Conservation (phyloP, 306 rosid genomes). For the Trifolium subterraneum region DNA sequence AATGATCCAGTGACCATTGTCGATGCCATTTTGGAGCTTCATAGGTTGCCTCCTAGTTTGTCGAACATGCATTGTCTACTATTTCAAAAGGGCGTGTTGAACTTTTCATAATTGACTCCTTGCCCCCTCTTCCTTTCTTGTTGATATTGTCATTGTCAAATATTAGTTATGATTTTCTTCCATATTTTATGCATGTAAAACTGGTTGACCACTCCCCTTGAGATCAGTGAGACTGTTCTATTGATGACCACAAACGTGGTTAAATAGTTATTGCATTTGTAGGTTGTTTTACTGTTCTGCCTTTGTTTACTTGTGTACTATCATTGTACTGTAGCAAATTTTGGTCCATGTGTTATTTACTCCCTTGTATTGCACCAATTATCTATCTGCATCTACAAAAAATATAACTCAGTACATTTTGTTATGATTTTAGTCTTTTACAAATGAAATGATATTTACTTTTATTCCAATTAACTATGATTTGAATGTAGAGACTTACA, state of each 20-base stretch:
- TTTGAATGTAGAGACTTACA: neutral
- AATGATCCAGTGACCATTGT: neutral
- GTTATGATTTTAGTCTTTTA: constrained; percentile 9
- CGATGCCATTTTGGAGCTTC: neutral
- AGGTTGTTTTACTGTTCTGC: constrained; percentile 1
- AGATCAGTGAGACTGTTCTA: neutral
- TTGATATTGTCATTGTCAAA: neutral
- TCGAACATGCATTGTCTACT: neutral
- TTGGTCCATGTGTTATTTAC: constrained; percentile 1
- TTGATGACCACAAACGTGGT: neutral
- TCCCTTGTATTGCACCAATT: neutral
- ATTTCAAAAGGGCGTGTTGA: no score
- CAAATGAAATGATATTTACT: constrained; percentile 15
- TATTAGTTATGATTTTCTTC: neutral
- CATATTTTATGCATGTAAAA: neutral
- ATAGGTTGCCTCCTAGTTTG: neutral
- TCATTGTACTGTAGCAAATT: neutral
- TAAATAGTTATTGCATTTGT: neutral
- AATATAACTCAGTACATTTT: neutral
- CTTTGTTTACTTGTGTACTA: neutral
- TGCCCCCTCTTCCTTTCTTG: neutral
- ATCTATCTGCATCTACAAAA: constrained; percentile 12
- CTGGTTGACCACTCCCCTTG: neutral
- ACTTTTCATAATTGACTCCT: neutral
- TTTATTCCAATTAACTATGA: constrained; percentile 16